Evolutionary conservation across 192 early-diverging fungal species (phyloP).

Genomic region (Coemansia sp.): DNA sequence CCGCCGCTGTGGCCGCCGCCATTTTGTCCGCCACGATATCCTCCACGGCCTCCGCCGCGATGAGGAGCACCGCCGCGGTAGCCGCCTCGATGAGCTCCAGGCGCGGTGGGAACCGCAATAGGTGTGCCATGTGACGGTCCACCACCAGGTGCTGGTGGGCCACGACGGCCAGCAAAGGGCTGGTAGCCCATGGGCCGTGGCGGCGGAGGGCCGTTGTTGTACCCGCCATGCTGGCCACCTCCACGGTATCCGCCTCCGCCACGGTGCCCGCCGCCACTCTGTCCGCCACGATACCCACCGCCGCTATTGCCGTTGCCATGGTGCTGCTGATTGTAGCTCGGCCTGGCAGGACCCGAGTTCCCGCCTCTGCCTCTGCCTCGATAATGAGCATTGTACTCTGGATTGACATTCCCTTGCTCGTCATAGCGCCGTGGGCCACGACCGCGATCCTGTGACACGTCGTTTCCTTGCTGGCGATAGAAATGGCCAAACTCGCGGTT

Average conservation of each 20-base stretch:
- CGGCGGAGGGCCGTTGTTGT: conserved; percentile 17
- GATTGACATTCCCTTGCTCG: conserved; percentile 41
- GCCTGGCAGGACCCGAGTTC: background rate
- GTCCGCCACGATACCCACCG: background rate
- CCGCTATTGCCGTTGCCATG: background rate
- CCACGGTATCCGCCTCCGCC: background rate
- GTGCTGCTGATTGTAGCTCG: background rate
- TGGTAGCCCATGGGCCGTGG: conserved; percentile 32
- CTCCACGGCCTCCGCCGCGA: conserved; percentile 1
- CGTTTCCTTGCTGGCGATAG: conserved; percentile 51
- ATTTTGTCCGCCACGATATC: conserved; percentile 10
- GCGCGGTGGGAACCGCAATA: background rate
- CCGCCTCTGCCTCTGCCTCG: background rate
- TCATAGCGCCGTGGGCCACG: conserved; percentile 48
- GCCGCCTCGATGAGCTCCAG: background rate
- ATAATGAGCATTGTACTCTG: conserved; percentile 26
- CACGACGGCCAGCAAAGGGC: conserved; percentile 32
- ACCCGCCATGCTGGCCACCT: background rate
- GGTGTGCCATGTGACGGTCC: background rate
- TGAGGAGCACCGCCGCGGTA: conserved; percentile 13
- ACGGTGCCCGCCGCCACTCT: background rate
- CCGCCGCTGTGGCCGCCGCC: conserved; percentile 17
- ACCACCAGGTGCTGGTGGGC: background rate
- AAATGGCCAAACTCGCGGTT: conserved; percentile 44
- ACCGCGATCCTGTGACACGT: conserved; percentile 46